Evolutionary conservation across 306 rosid genomes (phyloP), one percentile per base, ranked within the genome.

Genomic region (Quercus gilva): DNA sequence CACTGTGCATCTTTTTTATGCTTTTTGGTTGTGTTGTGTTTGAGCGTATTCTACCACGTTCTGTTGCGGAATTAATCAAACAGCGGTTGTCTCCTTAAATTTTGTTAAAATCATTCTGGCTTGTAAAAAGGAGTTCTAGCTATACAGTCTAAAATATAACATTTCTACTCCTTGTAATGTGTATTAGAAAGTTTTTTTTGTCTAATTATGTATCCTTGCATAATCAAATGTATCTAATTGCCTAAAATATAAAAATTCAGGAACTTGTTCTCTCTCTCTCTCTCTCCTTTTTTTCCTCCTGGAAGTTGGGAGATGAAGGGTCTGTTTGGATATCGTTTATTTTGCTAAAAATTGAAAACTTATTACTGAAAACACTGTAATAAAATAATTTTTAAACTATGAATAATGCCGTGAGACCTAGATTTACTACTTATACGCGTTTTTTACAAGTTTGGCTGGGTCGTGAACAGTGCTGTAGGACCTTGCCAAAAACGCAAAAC

Each of bases 91-190:
- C 57, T 59, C 67, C 60, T 4, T 25, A 63, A 45, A 55, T 80
- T 76, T 57, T 43, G 74, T 78, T 33, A 15, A 69, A 51, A 7
- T 33, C 25, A 60, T 78, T 55, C 28, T 37, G 53, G 69, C 69
- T 68, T 81, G 69, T 49, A 12, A 11, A 49, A 49, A 3, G 17
- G 3, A 49, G 53, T 49, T 49, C 53, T 49, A 12, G 53, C 53
- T 49, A 49, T 49, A 0, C 53, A 11, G 17, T 49, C 70, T 73
- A 80, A 71, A 71, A 79, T n/a, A 21, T 74, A 76, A 69, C 73
- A 35, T 71, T 83, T 77, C 26, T 79, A 12, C 57, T 61, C 43
- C 26, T 35, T 69, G 57, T 67, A 49, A 60, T 76, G 74, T 75
- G 23, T 60, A 33, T 31, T 58, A 2, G 15, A 26, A 52, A 73